Evolutionary conservation across 768 basidiomycete species (phyloP), one percentile per base, ranked within the genome.

Genomic region (Agaricus subrufescens): DNA sequence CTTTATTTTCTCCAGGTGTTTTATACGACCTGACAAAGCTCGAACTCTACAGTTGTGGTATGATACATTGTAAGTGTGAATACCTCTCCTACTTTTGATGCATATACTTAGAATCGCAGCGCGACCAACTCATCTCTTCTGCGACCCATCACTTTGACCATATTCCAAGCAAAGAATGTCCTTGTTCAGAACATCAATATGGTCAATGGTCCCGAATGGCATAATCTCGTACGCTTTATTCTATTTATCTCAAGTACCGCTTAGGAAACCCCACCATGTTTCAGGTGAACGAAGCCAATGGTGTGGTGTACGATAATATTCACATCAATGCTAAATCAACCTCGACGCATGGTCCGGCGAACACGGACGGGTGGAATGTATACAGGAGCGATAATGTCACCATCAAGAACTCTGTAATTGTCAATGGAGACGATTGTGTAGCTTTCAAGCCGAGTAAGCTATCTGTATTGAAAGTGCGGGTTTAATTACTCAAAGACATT

Each of bases 341-440:
- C 12, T 78, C 77, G 5, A 70, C 67, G 8, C 67, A 78, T 56
- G 58, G 52, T 0, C 72, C 79, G 1, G 65, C 69, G 26, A 83
- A 84, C 59, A 82, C 81, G 5, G 84, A 86, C 61, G 85, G 84
- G 4, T 84, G 83, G 83, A 79, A 86, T 61, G 77, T 82, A 38
- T 85, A 84, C 64, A 76, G 82, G 31, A 80, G 79, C 60, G 76
- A 82, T 60, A 70, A 66, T 52, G 75, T 84, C 30, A 64, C 67
- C 1, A 77, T 84, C 42, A 61, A 67, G 48, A 75, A 84, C 58
- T 81, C 80, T 1, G 68, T 74, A 38, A 80, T 83, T 50, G 74
- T 73, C 46, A 82, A 82, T 51, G 79, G 75, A 2, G 82, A 84
- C 56, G 82, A 83, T 60, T 84, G 81, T 61, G 84, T 87, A 14